These are phyloP conservation scores for Croton setiger DNA, from an alignment of 441 rosid species.

Conservation along the genomic window DNA sequence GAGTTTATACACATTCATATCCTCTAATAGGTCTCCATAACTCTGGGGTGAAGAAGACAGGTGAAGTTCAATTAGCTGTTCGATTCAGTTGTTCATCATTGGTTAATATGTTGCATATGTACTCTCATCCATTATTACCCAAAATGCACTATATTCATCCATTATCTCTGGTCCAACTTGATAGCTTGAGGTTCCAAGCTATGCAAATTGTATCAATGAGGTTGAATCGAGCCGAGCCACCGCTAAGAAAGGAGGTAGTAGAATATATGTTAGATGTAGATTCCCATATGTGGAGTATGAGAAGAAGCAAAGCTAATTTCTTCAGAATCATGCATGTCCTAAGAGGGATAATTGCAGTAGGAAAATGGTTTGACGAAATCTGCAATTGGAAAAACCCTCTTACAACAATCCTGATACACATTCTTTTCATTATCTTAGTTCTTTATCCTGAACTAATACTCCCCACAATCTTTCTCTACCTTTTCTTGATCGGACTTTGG, in stretches of 20 bases:
- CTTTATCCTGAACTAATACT: constrained; percentile 76
- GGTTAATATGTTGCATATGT: constrained; percentile 78
- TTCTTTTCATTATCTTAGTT: constrained; percentile 63
- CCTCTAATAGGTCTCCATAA: constrained; percentile 72
- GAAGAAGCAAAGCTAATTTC: constrained; percentile 90
- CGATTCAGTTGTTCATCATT: constrained; percentile 74
- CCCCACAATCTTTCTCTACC: constrained; percentile 76
- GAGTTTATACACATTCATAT: constrained; percentile 89
- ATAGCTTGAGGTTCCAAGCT: constrained; percentile 79
- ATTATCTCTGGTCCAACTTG: constrained; percentile 73
- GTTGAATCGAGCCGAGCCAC: constrained; percentile 85
- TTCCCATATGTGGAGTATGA: constrained; percentile 94
- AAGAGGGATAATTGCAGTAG: constrained; percentile 54
- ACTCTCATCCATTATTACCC: constrained; percentile 77
- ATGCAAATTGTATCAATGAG: constrained; percentile 79
- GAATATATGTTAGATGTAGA: constrained; percentile 93
- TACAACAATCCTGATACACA: constrained; percentile 67
- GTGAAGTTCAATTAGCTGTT: constrained; percentile 82
- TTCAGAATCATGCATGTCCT: constrained; percentile 68
- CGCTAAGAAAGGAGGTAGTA: constrained; percentile 75
- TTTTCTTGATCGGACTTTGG: constrained; percentile 78
- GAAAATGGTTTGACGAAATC: constrained; percentile 78
- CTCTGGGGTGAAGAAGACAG: constrained; percentile 76
- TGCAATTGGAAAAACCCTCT: constrained; percentile 86
- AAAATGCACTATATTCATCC: constrained; percentile 94